Conservation (phyloP, 2,329 filamentous ascomycete species). For the Kalmusia sp. region DNA sequence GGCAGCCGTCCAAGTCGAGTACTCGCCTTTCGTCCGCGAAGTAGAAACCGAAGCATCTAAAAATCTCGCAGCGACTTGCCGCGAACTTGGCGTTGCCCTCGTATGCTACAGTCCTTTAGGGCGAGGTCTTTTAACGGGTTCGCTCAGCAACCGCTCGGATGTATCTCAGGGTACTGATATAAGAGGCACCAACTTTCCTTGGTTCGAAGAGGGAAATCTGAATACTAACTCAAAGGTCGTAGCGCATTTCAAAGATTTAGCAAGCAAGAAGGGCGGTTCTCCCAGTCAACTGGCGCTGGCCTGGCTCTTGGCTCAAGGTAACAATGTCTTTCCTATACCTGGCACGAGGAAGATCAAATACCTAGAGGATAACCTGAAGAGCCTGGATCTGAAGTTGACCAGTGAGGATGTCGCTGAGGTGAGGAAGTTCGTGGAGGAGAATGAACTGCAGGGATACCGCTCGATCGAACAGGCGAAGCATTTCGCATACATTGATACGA, state of each 20-base stretch:
- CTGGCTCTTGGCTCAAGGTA: conserved; percentile 48
- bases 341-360: conserved; percentile 40
- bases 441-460: conserved; percentile 31
- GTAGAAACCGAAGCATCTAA: conserved; percentile 41
- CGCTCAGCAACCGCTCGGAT: background rate
- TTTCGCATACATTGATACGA: conserved; percentile 6
- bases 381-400: conserved; percentile 15
- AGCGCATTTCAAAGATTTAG: conserved; percentile 26
- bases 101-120: conserved; percentile 40
- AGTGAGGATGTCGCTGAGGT: conserved; percentile 24
- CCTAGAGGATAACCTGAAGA: conserved; percentile 24
- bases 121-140: conserved; percentile 19
- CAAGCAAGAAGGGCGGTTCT: conserved; percentile 58
- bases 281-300: conserved; percentile 60
- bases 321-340: conserved; percentile 62
- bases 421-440: conserved; percentile 26
- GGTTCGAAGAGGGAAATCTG: conserved; percentile 45
- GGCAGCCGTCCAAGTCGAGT: conserved; percentile 56
- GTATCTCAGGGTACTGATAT: conserved; percentile 4
- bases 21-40: conserved; percentile 52
- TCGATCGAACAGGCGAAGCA: background rate
- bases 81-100: conserved; percentile 44
- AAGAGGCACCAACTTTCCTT: conserved; percentile 30
- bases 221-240: conserved; percentile 32
- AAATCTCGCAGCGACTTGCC: conserved; percentile 39